Percentiles rank a stretch among this genome's conserved stretches.
These are phyloP conservation scores for Candida qinlingensis DNA, from an alignment of 805 yeast species.

Conservation along the genomic window DNA sequence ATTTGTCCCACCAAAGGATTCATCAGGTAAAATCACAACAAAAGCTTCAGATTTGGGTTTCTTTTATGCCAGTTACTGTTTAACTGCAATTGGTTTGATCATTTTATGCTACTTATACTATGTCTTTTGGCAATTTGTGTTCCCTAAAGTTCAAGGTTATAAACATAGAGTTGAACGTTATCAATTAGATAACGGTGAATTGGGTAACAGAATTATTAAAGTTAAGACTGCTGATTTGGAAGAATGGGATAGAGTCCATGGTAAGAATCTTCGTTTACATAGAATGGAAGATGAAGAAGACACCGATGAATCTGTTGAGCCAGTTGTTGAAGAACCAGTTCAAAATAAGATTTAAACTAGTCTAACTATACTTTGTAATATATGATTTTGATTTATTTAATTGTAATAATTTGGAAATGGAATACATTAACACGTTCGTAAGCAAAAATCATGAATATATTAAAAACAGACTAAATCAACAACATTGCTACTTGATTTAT, in stretches of 20 bases:
- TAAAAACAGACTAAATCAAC: no score
- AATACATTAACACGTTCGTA: no score
- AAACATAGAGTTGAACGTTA: constrained; percentile 43
- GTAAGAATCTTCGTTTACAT: background rate
- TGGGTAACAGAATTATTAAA: constrained; percentile 51
- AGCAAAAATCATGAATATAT: no score
- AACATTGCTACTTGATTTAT: no score
- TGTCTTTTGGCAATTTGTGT: constrained; percentile 50
- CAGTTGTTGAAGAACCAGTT: no score
- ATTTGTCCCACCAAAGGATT: constrained; percentile 54
- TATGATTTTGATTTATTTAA: no score
- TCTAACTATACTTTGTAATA: no score
- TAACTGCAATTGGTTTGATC: constrained; percentile 66
- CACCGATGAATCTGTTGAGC: no score
- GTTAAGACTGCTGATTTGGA: constrained; percentile 21
- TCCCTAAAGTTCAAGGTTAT: constrained; percentile 51
- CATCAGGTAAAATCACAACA: constrained; percentile 28
- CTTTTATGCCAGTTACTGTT: constrained; percentile 73
- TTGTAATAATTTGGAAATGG: no score
- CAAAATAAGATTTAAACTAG: no score
- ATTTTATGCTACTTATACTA: constrained; percentile 58
- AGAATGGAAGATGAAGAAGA: background rate
- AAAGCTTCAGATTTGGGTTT: constrained; percentile 56
- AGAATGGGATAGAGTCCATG: constrained; percentile 12
- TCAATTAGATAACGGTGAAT: constrained; percentile 57